Percentiles rank a stretch among this genome's conserved stretches.
These are phyloP conservation scores for Pterocarpus santalinus DNA, from an alignment of 306 rosid genomes.

Conservation along the genomic window DNA sequence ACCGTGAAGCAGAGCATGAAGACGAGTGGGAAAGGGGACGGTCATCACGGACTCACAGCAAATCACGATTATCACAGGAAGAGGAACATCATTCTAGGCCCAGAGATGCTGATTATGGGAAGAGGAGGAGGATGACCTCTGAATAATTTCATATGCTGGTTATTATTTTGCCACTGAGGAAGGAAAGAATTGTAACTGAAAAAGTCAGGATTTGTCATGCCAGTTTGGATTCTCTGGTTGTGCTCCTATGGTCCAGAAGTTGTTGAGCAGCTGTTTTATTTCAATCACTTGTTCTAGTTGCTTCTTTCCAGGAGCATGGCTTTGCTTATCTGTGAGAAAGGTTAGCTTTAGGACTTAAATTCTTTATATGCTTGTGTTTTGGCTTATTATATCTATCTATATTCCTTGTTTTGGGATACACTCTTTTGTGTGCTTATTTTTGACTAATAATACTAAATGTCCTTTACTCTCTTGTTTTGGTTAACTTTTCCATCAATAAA, in stretches of 20 bases:
- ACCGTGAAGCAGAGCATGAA: slow-evolving; percentile 77
- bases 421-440: slow-evolving; percentile 9
- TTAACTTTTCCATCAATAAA: not conserved
- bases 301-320: slow-evolving; percentile 58
- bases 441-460: not conserved
- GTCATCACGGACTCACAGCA: slow-evolving; percentile 84
- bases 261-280: slow-evolving; percentile 56
- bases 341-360: slow-evolving; percentile 53
- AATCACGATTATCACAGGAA: slow-evolving; percentile 77
- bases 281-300: slow-evolving; percentile 52
- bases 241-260: slow-evolving; percentile 55
- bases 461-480: not conserved
- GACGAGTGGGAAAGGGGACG: slow-evolving; percentile 94
- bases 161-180: slow-evolving; percentile 43
- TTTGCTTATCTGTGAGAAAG: slow-evolving; percentile 45
- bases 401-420: not conserved
- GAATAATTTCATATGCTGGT: slow-evolving; percentile 59
- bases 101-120: slow-evolving; percentile 94
- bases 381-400: not conserved
- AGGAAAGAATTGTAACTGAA: slow-evolving; percentile 47
- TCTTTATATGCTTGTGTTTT: not conserved
- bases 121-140: slow-evolving; percentile 89
- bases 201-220: slow-evolving; percentile 51
- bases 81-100: slow-evolving; percentile 87
- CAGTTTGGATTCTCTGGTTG: slow-evolving; percentile 55